Base-by-base conservation (phyloP, 1,284 basidiomycete genomes). In the Moesziomyces globuligerus region DNA sequence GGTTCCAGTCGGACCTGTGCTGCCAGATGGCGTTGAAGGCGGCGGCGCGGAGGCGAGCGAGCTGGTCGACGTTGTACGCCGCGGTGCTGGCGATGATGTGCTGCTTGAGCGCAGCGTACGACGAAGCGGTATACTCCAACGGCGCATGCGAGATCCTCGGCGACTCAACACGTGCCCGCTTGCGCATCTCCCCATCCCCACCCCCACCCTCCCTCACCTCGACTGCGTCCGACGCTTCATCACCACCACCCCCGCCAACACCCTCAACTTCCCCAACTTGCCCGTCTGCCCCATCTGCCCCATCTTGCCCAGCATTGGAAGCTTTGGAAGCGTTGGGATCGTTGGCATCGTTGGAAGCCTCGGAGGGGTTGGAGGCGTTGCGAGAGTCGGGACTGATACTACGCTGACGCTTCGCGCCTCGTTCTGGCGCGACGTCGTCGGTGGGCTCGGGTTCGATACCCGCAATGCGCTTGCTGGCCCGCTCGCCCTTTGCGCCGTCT, bases 21-120 rank as follows among this genome's bases (percentile, higher is more conserved):
- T 88, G 85, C 93, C 94, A 98, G 18, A 98, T 86, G 29, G 86
- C 85, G 48, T 90, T 89, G 41, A 94, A 88, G 70, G 89, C 90
- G 1, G 88, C 88, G 5, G 95, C 94, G 4, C 96, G 88, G 7
- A 98, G 86, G 80, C 97, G 93, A 79, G 98, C 94, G 3, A 98
- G 87, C 81, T 97, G 89, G 78, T 98, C 95, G 42, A 98, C 64
- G 29, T 60, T 76, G 48, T 80, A 77, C 3, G 15, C 23, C 8
- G 49, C 46, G 6, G 75, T 76, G 9, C 48, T 45, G 8, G 23
- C 18, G 28, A 78, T 29, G 10, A 81, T 54, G 37, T 45, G 18
- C 3, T 28, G 29, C 18, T 49, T 36, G 13, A 81, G 70, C 9
- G 38, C 7, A 5, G 18, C 32, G 53, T 75, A 67, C 4, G 48